Evolutionary conservation across 2,329 filamentous ascomycete genomes (phyloP).

Genomic region (Sporothrix mexicana): DNA sequence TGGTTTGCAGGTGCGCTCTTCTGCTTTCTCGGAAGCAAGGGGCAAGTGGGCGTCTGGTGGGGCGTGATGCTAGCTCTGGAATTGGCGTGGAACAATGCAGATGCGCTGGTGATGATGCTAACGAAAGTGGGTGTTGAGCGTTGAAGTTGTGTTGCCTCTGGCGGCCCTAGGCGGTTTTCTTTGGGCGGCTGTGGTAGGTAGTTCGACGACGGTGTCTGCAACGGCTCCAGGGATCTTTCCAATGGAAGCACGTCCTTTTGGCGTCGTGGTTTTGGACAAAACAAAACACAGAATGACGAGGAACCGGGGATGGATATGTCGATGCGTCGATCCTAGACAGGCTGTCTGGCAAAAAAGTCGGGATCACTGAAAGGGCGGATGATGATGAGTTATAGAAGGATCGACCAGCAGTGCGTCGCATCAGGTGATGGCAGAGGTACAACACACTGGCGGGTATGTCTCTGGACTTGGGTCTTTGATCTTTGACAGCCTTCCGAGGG

Average conservation of each 20-base stretch:
- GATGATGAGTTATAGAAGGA: slow-evolving; percentile 16
- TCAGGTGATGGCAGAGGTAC: background rate
- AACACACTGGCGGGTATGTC: background rate
- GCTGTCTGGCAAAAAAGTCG: background rate
- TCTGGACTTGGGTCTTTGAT: background rate
- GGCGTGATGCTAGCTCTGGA: slow-evolving; percentile 15
- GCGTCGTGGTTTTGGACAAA: background rate
- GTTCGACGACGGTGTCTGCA: background rate
- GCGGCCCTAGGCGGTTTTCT: background rate
- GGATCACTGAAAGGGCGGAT: slow-evolving; percentile 2
- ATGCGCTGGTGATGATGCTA: background rate
- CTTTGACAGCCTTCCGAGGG: background rate
- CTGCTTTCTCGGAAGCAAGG: slow-evolving; percentile 16
- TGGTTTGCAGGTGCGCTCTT: background rate
- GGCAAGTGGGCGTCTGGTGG: slow-evolving; percentile 11
- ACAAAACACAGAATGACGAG: slow-evolving; percentile 7
- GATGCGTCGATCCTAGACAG: slow-evolving; percentile 10
- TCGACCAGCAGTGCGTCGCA: background rate
- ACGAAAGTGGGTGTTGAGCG: background rate
- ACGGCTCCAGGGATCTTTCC: background rate
- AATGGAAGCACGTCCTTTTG: background rate
- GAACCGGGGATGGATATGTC: background rate
- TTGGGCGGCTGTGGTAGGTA: background rate
- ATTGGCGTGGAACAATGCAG: background rate
- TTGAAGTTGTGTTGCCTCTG: background rate